Percentiles rank a stretch among this genome's conserved stretches.
Conservation (phyloP, 305 asterid species). For the Solanum chacoense region DNA sequence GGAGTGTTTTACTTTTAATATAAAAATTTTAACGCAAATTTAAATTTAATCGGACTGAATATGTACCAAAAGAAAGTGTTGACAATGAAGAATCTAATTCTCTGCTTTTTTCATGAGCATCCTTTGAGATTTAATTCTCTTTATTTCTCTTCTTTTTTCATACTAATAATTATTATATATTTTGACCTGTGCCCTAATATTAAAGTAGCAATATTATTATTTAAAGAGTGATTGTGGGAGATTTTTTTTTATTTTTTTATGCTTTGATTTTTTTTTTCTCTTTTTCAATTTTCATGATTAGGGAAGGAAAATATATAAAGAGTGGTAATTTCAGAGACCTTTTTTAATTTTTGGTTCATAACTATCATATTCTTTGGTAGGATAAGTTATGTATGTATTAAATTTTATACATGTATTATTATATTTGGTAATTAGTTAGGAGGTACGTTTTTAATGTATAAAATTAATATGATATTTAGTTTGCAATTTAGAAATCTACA, state of each 20-base stretch:
- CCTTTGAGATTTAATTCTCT: background rate
- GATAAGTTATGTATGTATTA: background rate
- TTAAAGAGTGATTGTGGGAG: background rate
- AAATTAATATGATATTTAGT: too few relatives aligned
- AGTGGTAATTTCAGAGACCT: background rate
- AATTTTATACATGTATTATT: too few relatives aligned
- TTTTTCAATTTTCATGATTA: background rate
- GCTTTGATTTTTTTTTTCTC: background rate
- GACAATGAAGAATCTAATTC: background rate
- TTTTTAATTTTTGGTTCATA: background rate
- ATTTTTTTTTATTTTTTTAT: background rate
- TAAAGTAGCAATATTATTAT: background rate
- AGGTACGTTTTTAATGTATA: too few relatives aligned
- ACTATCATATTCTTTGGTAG: background rate
- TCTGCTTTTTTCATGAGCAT: background rate
- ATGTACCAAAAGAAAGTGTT: background rate
- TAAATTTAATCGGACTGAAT: background rate
- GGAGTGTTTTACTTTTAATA: background rate
- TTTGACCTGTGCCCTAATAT: background rate
- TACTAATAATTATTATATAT: background rate
- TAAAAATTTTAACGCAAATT: fast-evolving
- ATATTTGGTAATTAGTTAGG: too few relatives aligned
- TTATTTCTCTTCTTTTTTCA: background rate
- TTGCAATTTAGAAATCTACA: too few relatives aligned
- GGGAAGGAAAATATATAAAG: background rate